These are phyloP conservation scores for Trichoderma simmonsii DNA, from an alignment of 2,329 filamentous ascomycete species.

Conservation along the genomic window DNA sequence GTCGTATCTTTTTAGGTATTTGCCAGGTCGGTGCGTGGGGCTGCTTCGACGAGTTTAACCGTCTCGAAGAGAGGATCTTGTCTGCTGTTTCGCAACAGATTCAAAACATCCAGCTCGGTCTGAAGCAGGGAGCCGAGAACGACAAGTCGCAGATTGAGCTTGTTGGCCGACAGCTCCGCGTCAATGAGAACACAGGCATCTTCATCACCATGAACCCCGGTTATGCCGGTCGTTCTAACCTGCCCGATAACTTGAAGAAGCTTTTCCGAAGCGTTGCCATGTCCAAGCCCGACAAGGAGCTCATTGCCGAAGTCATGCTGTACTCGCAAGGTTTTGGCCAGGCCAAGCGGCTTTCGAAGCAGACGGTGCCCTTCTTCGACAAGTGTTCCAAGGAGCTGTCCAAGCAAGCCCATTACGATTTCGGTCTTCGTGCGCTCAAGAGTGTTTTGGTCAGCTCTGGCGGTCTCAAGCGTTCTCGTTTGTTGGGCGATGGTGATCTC, in stretches of 20 bases:
- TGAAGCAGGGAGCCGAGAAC: conserved; percentile 80
- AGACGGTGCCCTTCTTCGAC: conserved; percentile 98
- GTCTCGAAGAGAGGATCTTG: conserved; percentile 93
- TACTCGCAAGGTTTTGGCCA: conserved; percentile 99
- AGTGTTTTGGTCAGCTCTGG: conserved; percentile 98
- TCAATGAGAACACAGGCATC: conserved; percentile 92
- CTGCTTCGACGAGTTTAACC: conserved; percentile 99
- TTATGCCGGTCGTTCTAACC: conserved; percentile 94
- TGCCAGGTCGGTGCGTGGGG: conserved; percentile 99
- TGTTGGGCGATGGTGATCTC: conserved; percentile 59
- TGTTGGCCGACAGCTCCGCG: conserved; percentile 82
- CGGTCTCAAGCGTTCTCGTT: conserved; percentile 82
- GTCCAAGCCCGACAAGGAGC: conserved; percentile 99
- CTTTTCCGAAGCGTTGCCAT: conserved; percentile 98
- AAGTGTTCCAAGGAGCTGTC: conserved; percentile 77
- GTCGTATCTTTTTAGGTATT: conserved; percentile 97
- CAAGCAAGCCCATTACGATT: conserved; percentile 98
- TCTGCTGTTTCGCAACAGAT: conserved; percentile 99
- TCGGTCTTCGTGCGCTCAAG: conserved; percentile 94
- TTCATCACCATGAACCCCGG: conserved; percentile 99
- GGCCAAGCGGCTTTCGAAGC: conserved; percentile 88
- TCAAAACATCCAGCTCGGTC: conserved; percentile 95
- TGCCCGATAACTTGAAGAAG: conserved; percentile 99
- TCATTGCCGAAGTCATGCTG: conserved; percentile 99
- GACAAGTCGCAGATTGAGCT: conserved; percentile 88